Evolutionary conservation across 148 eudicot species (phyloP), one percentile per base, ranked within the genome.

Genomic region (Drosera capensis): DNA sequence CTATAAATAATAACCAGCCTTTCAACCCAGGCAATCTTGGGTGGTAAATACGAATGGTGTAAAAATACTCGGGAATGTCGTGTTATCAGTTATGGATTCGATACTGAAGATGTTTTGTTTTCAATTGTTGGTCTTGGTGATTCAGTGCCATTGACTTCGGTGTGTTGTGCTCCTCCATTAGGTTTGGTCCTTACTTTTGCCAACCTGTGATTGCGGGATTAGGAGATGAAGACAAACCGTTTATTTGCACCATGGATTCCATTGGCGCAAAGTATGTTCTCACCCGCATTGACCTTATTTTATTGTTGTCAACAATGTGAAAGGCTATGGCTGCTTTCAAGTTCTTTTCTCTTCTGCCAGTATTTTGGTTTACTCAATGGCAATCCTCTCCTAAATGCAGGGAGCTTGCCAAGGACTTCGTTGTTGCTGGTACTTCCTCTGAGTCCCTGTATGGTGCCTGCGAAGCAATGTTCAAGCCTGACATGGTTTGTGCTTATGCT

Each of bases 231-330:
- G 71, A 75, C 77, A 83, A 88, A 60, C 96, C 96, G 25, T 88
- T 88, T 67, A 88, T 88, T 40, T 88, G 96, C 86, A 88, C 96
- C 6, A 88, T 88, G 96, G 96, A 88, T 51, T 72, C 96, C 15
- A 88, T 88, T 58, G 96, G 96, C 60, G 96, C 96, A 38, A 88
- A 88, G 96, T 88, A 83, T 21, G 96, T 58, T 15, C 13, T 30
- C 8, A 47, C 21, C 48, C 25, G 46, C 5, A 16, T 3, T 17
- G n/a, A 17, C 38, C 43, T 37, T 51, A 16, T 14, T 47, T 49
- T 51, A 49, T 21, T 42, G 38, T 21, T 5, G 20, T 20, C 37
- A 34, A 34, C 38, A 34, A 34, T 34, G 13, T 4, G n/a, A 13
- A 5, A 15, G 2, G 13, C n/a, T n/a, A n/a, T n/a, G n/a, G n/a